Conservation (phyloP, 2,329 filamentous ascomycete species). For the Botrytis aclada region DNA sequence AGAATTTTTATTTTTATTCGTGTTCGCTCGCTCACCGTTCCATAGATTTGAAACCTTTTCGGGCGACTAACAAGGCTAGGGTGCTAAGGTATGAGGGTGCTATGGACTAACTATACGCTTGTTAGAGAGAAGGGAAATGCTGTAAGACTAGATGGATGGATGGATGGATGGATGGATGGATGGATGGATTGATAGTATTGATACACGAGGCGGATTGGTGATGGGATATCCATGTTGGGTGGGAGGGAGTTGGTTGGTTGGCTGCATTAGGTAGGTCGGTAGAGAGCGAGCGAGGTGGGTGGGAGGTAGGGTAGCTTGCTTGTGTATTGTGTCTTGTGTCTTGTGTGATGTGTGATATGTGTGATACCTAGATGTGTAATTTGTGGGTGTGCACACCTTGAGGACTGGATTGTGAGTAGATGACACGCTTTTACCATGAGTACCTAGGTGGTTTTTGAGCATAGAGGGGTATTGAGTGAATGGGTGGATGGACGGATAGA, state of each 20-base stretch:
- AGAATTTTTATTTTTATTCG: no score
- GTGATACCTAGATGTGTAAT: no score
- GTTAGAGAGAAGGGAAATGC: not conserved
- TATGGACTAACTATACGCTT: no score
- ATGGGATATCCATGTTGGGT: not conserved
- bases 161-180: no score
- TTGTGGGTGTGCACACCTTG: not conserved
- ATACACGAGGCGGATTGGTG: not conserved
- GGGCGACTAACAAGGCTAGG: not conserved
- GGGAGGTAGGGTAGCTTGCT: not conserved
- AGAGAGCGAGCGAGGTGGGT: not conserved
- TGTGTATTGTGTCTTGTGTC: no score
- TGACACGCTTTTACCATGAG: not conserved
- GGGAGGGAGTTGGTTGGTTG: no score
- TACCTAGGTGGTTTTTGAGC: not conserved
- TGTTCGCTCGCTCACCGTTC: not conserved
- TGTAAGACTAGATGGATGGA: not conserved
- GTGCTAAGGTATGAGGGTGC: not conserved
- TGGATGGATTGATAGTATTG: no score
- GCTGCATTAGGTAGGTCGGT: not conserved
- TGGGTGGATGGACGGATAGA: not conserved
- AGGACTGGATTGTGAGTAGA: not conserved
- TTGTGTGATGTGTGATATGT: no score
- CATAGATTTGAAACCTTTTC: not conserved
- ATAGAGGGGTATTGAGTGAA: not conserved